Base-by-base conservation (phyloP, 805 yeast species). In the Nakazawaea laoshanensis region DNA sequence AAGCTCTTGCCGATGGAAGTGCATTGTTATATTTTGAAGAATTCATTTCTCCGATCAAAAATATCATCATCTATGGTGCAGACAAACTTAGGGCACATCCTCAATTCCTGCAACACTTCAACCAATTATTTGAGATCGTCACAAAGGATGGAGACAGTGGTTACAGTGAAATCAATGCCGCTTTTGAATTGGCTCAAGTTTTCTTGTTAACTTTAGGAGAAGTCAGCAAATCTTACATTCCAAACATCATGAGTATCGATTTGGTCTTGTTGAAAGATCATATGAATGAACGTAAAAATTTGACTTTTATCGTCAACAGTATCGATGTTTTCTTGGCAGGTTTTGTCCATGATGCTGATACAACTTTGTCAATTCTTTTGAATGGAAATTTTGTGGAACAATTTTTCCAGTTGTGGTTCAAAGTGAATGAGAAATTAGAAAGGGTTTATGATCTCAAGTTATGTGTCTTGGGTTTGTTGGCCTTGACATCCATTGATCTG, bases 381-480 rank as follows among this genome's bases (percentile, higher is more conserved):
- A 61, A 65, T 30, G 48, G 53, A 11, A 55, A 63, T 12, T 60
- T 63, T 29, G 49, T 75, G 4, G 64, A 66, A 22, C 45, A 57
- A 10, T 72, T 84, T 45, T 71, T 88, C 46, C 63, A 63, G 17
- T 51, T 63, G 33, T 86, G 96, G 96, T 71, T 81, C 47, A 61
- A 66, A 14, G 45, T 65, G 7, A 57, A 75, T 24, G 69, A 76
- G 4, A 57, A 61, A 18, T 65, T 80, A 44, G 66, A 67, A 15
- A 63, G 94, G 39, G 94, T 85, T 2, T 83, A 70, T 47, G 97
- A 89, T 55, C 64, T 85, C 52, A 88, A 87, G 54, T 55, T 89
- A 27, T 74, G 84, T 1, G 60, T 74, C 3, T 55, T 89, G 42
- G 94, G 92, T 0, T 49, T 81, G 15, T 53, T 88, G 37, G 62